phyloP scores from a whole-genome alignment of 1,284 basidiomycete genomes.

The Pseudomicrostroma phylloplanum region DNA sequence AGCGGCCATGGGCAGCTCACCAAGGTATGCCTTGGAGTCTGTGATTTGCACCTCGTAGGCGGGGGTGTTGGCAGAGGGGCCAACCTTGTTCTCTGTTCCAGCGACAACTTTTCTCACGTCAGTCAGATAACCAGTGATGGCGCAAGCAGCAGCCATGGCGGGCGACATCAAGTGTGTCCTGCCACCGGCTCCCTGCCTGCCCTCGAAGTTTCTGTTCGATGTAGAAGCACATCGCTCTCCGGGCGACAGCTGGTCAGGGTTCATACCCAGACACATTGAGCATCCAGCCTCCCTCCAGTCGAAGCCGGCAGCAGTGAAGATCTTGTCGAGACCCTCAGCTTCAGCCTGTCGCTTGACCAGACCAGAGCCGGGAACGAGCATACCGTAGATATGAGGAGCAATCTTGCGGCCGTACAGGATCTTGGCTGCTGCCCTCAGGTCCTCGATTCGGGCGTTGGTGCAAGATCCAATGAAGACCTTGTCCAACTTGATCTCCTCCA shows the following conservation, averaged over 20 bases:
- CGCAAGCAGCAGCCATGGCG: constrained; percentile 48
- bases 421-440: constrained; percentile 43
- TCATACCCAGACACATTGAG: constrained; percentile 51
- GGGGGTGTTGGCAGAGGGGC: constrained; percentile 29
- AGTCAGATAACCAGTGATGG: constrained; percentile 47
- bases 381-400: constrained; percentile 39
- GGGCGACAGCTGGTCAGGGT: constrained; percentile 47
- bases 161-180: constrained; percentile 48
- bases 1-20: constrained; percentile 20
- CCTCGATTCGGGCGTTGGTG: constrained; percentile 49
- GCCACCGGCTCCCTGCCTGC: constrained; percentile 46
- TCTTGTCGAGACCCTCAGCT: constrained; percentile 49
- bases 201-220: constrained; percentile 51
- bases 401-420: constrained; percentile 45
- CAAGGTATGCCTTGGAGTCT: constrained; percentile 39
- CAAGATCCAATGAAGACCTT: constrained; percentile 50
- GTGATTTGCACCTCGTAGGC: constrained; percentile 34
- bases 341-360: constrained; percentile 50
- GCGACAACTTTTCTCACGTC: constrained; percentile 45
- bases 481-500: constrained; percentile 49
- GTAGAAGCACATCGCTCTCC: constrained; percentile 50
- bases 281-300: constrained; percentile 50
- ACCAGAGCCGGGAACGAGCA: constrained; percentile 49
- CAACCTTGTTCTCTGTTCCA: constrained; percentile 20
- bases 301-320: constrained; percentile 48